Evolutionary conservation across 768 basidiomycete genomes (phyloP).

Genomic region (Harrya chromipes): DNA sequence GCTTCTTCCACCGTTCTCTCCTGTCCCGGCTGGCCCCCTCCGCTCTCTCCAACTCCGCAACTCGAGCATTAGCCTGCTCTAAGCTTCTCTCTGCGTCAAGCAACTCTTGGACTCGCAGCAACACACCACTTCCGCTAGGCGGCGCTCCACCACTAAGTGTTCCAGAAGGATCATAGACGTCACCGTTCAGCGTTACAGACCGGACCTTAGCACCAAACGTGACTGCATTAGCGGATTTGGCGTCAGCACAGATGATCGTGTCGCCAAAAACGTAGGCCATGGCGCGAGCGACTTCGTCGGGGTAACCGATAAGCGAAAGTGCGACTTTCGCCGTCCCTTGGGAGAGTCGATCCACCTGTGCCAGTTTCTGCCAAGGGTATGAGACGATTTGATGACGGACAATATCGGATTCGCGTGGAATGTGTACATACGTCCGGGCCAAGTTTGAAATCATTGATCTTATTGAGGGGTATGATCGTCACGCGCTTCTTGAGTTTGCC

Average conservation of each 20-base stretch:
- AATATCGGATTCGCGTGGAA: not conserved
- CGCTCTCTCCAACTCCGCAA: constrained; percentile 53
- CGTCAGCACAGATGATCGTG: constrained; percentile 87
- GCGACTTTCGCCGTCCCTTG: constrained; percentile 82
- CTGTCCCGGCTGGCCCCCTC: constrained; percentile 49
- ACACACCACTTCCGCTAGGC: constrained; percentile 66
- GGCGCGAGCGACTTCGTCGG: constrained; percentile 77
- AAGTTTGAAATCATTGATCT: constrained; percentile 68
- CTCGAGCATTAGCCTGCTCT: constrained; percentile 41
- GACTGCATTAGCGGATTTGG: constrained; percentile 80
- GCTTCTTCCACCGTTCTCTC: constrained; percentile 58
- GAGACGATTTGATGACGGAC: not conserved
- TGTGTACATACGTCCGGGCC: constrained; percentile 43
- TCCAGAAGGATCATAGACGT: constrained; percentile 95
- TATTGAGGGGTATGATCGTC: constrained; percentile 91
- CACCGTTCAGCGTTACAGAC: constrained; percentile 92
- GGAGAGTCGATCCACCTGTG: constrained; percentile 66
- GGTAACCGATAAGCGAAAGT: constrained; percentile 83
- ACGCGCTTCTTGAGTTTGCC: constrained; percentile 81
- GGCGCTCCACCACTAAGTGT: constrained; percentile 90
- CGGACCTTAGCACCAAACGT: constrained; percentile 74
- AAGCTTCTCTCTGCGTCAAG: constrained; percentile 63
- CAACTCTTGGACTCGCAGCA: constrained; percentile 84
- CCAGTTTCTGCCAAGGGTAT: constrained; percentile 59
- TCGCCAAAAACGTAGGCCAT: constrained; percentile 94